Base-by-base conservation (phyloP, 2,329 filamentous ascomycete species). In the Sporothrix pallida region DNA sequence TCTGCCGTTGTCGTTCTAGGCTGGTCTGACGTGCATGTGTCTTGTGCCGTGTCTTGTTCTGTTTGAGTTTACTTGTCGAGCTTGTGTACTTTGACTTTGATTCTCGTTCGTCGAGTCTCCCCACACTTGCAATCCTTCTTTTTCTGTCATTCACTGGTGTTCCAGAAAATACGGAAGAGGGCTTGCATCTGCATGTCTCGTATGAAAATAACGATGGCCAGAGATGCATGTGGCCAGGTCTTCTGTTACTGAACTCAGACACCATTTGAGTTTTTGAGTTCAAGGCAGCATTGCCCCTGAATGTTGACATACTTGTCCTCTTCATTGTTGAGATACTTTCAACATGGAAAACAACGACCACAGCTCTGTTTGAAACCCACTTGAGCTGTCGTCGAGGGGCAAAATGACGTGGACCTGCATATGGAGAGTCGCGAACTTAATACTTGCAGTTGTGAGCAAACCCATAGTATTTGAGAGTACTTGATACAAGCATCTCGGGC, bases 21-120 rank as follows among this genome's bases (percentile, higher is more conserved):
- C 62, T 65, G n/a, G 42, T 65, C 37, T 23, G 42, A 65, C 62
- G 62, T 65, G 62, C 62, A 65, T 65, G 62, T 48, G 44, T 15
- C 42, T 48, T 26, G 60, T 65, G 37, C 58, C 17, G 58, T 46
- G 37, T 23, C 37, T 13, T 65, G 17, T 37, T 60, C 20, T 20
- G 20, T 10, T 3, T 23, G 23, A 2, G 48, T 52, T 6, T 60
- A 31, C 23, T 42, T n/a, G n/a, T n/a, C n/a, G n/a, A n/a, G n/a
- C n/a, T n/a, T 7, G 5, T 10, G 26, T 42, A n/a, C 31, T n/a
- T 42, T 15, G 26, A n/a, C 17, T n/a, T 7, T 62, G 15, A n/a
- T 37, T 20, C 31, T 63, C 31, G 37, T 63, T 63, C 37, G 58
- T 20, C n/a, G 3, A 13, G 12, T 65, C 42, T 65, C 62, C 44